These are phyloP conservation scores for Kwoniella mangroviensis DNA, from an alignment of 768 basidiomycete genomes.

Conservation along the genomic window DNA sequence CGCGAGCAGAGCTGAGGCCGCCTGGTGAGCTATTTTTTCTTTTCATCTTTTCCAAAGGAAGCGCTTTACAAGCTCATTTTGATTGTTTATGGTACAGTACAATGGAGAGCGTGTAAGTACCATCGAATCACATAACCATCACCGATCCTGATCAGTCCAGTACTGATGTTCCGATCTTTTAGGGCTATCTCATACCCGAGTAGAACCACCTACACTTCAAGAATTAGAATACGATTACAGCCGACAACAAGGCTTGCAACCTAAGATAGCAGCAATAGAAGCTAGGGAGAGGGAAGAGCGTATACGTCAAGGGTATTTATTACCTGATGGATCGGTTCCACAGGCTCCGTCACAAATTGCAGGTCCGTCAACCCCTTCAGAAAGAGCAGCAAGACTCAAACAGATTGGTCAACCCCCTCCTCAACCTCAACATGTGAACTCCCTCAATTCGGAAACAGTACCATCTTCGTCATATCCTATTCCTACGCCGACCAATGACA, in stretches of 20 bases:
- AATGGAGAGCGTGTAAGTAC: constrained; percentile 49
- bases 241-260: constrained; percentile 32
- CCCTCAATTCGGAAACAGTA: constrained; percentile 14
- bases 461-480: constrained; percentile 25
- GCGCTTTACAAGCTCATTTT: neutral
- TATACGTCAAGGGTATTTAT: constrained; percentile 50
- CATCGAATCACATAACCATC: too few species aligned
- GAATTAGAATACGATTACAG: constrained; percentile 38
- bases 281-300: constrained; percentile 45
- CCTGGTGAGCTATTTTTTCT: constrained; percentile 37
- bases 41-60: neutral
- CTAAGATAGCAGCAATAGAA: constrained; percentile 46
- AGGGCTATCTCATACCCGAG: constrained; percentile 53
- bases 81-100: constrained; percentile 29
- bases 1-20: constrained; percentile 31
- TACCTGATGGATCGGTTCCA: constrained; percentile 20
- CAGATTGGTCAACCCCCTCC: constrained; percentile 14
- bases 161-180: neutral
- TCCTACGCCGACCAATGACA: constrained; percentile 28
- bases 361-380: constrained; percentile 22
- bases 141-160: too few species aligned
- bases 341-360: constrained; percentile 7
- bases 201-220: constrained; percentile 36
- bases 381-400: constrained; percentile 7
- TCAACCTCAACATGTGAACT: constrained; percentile 13